Percentiles rank a stretch among this genome's conserved stretches.
Evolutionary conservation across 2,329 filamentous ascomycete species (phyloP).

Genomic region (Cryphonectria naterciae): DNA sequence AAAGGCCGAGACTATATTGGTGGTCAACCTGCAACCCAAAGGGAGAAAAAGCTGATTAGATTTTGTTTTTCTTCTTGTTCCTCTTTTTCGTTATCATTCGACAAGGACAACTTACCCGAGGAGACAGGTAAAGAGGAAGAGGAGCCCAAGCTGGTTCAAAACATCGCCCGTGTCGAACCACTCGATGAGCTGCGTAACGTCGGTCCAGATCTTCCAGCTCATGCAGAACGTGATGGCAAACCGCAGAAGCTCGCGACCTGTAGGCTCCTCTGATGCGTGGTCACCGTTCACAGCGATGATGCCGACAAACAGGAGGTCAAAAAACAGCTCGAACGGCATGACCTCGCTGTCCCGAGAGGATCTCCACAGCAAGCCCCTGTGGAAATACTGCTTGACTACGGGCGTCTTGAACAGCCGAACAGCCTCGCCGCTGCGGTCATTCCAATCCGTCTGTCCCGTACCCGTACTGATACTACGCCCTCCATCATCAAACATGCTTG

Average conservation of each 20-base stretch:
- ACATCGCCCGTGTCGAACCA: conserved; percentile 69
- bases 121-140: conserved; percentile 65
- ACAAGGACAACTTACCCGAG: conserved; percentile 48
- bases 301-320: conserved; percentile 64
- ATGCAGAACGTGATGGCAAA: conserved; percentile 66
- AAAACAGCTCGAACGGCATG: conserved; percentile 66
- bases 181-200: conserved; percentile 58
- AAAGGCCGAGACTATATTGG: conserved; percentile 64
- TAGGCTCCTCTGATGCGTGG: conserved; percentile 59
- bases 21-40: conserved; percentile 51
- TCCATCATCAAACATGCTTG: conserved; percentile 25
- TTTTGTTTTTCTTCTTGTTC: conserved; percentile 13
- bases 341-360: conserved; percentile 62
- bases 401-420: conserved; percentile 62
- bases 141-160: conserved; percentile 58
- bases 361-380: conserved; percentile 67
- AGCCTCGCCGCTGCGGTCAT: conserved; percentile 40
- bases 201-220: conserved; percentile 67
- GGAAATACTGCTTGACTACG: conserved; percentile 67
- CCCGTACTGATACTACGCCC: background rate
- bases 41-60: background rate
- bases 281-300: conserved; percentile 69
- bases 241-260: conserved; percentile 58
- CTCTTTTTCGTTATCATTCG: background rate
- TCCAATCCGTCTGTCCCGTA: conserved; percentile 26